Percentiles rank a stretch among this genome's conserved stretches.
Conservation (phyloP, 2,329 filamentous ascomycete genomes). For the Aspergillus transmontanensis region DNA sequence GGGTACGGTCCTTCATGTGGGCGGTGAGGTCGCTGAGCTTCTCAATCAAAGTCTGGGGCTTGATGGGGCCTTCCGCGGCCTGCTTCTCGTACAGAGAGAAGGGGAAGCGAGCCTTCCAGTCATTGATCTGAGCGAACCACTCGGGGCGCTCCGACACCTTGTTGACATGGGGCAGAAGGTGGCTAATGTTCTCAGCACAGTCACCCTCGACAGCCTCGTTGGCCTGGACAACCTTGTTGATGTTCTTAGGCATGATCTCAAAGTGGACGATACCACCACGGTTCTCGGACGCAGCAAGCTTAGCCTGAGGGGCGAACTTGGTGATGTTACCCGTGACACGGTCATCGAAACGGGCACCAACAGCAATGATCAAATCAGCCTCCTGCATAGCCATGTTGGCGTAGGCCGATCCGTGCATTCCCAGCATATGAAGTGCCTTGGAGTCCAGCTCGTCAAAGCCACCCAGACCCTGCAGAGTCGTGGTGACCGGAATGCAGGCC, state of each 20-base stretch:
- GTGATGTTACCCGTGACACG: slow-evolving; percentile 80
- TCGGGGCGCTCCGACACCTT: slow-evolving; percentile 68
- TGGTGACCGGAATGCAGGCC: slow-evolving; percentile 89
- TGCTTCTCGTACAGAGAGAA: slow-evolving; percentile 79
- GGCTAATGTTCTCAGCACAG: slow-evolving; percentile 74
- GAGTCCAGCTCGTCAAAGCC: slow-evolving; percentile 90
- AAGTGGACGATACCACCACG: slow-evolving; percentile 96
- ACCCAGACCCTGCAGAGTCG: slow-evolving; percentile 90
- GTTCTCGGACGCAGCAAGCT: slow-evolving; percentile 77
- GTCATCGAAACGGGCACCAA: slow-evolving; percentile 94
- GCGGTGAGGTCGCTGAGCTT: slow-evolving; percentile 84
- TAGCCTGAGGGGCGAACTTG: slow-evolving; percentile 89
- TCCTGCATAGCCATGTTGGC: slow-evolving; percentile 99
- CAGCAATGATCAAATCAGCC: slow-evolving; percentile 90
- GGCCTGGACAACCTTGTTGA: slow-evolving; percentile 98
- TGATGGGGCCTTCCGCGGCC: slow-evolving; percentile 76
- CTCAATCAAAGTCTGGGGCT: slow-evolving; percentile 91
- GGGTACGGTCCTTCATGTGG: slow-evolving; percentile 76
- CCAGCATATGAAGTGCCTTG: slow-evolving; percentile 96
- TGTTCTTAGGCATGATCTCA: slow-evolving; percentile 99
- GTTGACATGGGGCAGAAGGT: slow-evolving; percentile 73
- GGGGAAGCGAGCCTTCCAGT: slow-evolving; percentile 91
- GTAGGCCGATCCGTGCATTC: slow-evolving; percentile 96
- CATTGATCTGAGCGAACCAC: slow-evolving; percentile 88
- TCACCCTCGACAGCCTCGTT: slow-evolving; percentile 95